Base-by-base conservation (phyloP, 1,139 yeast species). In the Suhomyces atakaporum region DNA sequence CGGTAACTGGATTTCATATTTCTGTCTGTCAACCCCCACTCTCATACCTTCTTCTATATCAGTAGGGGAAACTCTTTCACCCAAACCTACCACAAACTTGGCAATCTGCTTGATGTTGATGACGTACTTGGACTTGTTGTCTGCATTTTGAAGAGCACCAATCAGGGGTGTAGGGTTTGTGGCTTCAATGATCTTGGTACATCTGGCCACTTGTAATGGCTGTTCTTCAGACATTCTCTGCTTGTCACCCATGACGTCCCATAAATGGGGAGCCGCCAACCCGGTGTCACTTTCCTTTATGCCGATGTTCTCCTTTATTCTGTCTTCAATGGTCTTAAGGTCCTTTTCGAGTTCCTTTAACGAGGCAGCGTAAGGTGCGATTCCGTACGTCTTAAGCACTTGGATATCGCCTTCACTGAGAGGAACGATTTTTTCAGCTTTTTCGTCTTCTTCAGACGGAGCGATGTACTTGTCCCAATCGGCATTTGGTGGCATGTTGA, bases 21-120 rank as follows among this genome's bases (percentile, higher is more conserved):
- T 92, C 56, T 87, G 89, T 63, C 98, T 81, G 62, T 92, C 98
- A 43, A 92, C 98, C 55, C 98, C 99, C 30, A 92, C 97, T 60
- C 98, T 79, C 98, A 92, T 94, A 33, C 98, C 98, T 66, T 94
- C 98, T 66, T 92, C 98, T 43, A 92, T 90, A 75, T 92, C 99
- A 1, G 98, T 92, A 24, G 98, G 98, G 20, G 96, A 85, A 11
- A 94, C 97, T 47, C 96, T 77, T 60, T 94, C 97, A 31, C 97
- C 99, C 44, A 92, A 74, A 6, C 94, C 95, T 35, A 92, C 98
- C 38, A 92, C 97, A 60, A 92, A 92, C 65, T 92, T 92, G 49
- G 99, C 99, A 54, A 92, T 90, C 62, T 94, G 99, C 65, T 92
- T 94, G 60, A 92, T 84, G 63, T 94, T 94, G 60, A 92, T 94